phyloP scores from a whole-genome alignment of 768 basidiomycete species.

The Favolaschia claudopus region DNA sequence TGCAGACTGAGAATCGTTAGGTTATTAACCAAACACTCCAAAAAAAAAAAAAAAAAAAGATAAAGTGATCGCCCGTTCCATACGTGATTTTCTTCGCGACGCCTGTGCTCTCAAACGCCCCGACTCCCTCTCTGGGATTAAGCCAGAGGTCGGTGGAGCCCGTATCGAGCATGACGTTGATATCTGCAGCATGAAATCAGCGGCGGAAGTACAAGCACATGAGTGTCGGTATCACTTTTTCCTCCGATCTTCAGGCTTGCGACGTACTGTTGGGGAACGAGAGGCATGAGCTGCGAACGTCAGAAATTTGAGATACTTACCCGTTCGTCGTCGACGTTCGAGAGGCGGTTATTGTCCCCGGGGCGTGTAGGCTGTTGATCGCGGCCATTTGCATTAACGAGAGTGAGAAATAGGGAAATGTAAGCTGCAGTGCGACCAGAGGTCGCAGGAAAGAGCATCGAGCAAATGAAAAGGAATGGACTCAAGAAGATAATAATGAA shows the following conservation, averaged over 20 bases:
- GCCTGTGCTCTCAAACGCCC: conserved; percentile 1
- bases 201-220: too few species aligned
- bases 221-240: too few species aligned
- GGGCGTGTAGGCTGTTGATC: not conserved
- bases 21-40: too few species aligned
- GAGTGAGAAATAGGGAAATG: not conserved
- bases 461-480: too few species aligned
- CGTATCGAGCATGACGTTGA: conserved; percentile 17
- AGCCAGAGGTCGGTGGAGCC: conserved; percentile 21
- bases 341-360: not conserved
- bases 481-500: too few species aligned
- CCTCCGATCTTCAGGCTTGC: not conserved
- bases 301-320: not conserved
- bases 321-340: not conserved
- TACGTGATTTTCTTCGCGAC: not conserved
- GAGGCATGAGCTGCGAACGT: not conserved
- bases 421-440: too few species aligned
- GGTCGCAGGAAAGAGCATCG: too few species aligned
- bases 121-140: not conserved
- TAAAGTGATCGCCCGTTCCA: not conserved
- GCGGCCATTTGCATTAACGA: conserved; percentile 2
- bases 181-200: not conserved
- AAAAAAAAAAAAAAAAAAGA: too few species aligned
- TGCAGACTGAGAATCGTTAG: too few species aligned
- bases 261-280: not conserved